Base-by-base conservation (phyloP, 768 basidiomycete genomes). In the Mycena crocata region DNA sequence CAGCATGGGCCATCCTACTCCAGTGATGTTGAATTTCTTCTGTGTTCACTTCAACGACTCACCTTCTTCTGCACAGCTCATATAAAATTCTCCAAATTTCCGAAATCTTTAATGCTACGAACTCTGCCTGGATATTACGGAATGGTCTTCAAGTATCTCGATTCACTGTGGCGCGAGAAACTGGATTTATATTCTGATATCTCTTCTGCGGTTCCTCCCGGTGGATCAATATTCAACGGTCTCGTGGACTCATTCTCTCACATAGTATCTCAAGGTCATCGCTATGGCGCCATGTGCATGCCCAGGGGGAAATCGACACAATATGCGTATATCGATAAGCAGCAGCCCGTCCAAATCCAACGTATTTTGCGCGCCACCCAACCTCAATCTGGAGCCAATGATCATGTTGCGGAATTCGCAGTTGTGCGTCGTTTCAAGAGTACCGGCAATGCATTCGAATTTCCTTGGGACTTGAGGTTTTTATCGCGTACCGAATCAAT, bases 271-370 rank as follows among this genome's bases (percentile, higher is more conserved):
- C n/a, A n/a, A n/a, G n/a, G n/a, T n/a, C n/a, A n/a, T n/a, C n/a
- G n/a, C n/a, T n/a, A n/a, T n/a, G n/a, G n/a, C n/a, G n/a, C n/a
- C n/a, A n/a, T n/a, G n/a, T n/a, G n/a, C n/a, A n/a, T n/a, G n/a
- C n/a, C n/a, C n/a, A n/a, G n/a, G n/a, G 70, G 70, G 17, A 37
- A 61, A 31, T 52, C 52, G 8, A 34, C 58, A n/a, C 51, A 56
- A 12, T 71, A 68, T 49, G 70, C 49, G 0, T 71, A 71, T 37
- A 66, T 71, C 5, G 64, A 69, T 32, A 28, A 26, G 30, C 64
- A 68, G 5, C 21, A 45, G 2, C 70, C 70, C 0, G 70, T 71
- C 26, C 30, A 57, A 10, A 71, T 71, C 39, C 13, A 42, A 21
- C 58, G 69, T 40, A 61, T 71, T 9, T 65, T 69, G 17, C 48